Percentiles rank a stretch among this genome's conserved stretches.
phyloP scores from a whole-genome alignment of 164 flowering plant species.

The Annona cherimola region DNA sequence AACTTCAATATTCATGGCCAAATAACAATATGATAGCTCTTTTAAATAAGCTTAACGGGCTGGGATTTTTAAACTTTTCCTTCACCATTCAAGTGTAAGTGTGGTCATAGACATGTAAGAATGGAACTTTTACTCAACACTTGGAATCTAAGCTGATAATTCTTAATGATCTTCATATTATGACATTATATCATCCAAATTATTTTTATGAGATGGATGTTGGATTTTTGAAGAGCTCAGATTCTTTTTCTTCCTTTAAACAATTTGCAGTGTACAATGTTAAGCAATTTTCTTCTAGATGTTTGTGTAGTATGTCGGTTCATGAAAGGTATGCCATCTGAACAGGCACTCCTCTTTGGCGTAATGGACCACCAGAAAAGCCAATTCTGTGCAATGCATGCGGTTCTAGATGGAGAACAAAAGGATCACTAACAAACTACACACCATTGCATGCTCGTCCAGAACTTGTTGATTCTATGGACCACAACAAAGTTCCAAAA shows the following conservation, averaged over 20 bases:
- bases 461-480: constrained; percentile 61
- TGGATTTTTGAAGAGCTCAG: neutral
- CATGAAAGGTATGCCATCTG: neutral
- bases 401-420: constrained; percentile 98
- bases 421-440: constrained; percentile 87
- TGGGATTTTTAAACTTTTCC: neutral
- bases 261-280: neutral
- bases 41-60: neutral
- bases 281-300: neutral
- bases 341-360: constrained; percentile 98
- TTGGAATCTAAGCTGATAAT: neutral
- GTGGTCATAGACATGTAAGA: neutral
- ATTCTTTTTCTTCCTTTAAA: neutral
- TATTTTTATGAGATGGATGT: neutral
- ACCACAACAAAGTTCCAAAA: constrained; percentile 45
- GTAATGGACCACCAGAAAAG: constrained; percentile 98
- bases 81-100: neutral
- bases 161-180: neutral
- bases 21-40: neutral
- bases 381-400: constrained; percentile 99
- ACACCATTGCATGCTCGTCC: constrained; percentile 87
- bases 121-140: neutral
- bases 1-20: neutral
- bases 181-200: neutral
- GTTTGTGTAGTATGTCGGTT: neutral